These are phyloP conservation scores for Leccinum disarticulatum DNA, from an alignment of 768 basidiomycete genomes.

Conservation along the genomic window DNA sequence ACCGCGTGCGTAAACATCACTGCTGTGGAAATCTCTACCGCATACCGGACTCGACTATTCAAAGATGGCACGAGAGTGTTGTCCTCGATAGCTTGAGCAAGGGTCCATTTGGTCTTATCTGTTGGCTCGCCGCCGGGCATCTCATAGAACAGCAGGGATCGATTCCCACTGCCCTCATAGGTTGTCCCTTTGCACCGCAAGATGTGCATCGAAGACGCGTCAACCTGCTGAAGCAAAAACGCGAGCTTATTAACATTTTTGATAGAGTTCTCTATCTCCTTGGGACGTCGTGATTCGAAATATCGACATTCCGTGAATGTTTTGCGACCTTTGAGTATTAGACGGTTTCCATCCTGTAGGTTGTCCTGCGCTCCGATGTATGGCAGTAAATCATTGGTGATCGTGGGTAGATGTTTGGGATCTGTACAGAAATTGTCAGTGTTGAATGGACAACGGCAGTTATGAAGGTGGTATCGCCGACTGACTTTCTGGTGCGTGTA, in stretches of 20 bases:
- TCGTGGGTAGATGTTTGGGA: background rate
- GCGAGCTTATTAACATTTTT: background rate
- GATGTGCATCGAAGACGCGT: background rate
- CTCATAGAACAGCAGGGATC: background rate
- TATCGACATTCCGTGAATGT: background rate
- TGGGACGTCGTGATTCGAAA: background rate
- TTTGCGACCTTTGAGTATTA: background rate
- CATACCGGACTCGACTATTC: too few species aligned
- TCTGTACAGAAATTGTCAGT: background rate
- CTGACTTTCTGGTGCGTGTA: background rate
- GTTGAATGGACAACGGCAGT: background rate
- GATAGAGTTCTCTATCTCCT: background rate
- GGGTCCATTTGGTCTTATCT: background rate
- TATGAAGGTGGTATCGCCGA: background rate
- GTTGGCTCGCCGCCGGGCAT: background rate
- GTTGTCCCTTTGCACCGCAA: background rate
- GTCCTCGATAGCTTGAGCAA: background rate
- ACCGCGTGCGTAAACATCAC: too few species aligned
- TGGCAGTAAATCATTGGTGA: background rate
- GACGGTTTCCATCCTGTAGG: background rate
- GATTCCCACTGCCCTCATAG: background rate
- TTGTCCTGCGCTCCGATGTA: background rate
- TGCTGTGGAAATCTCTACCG: too few species aligned
- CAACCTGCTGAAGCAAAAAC: background rate
- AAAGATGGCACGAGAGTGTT: background rate